Evolutionary conservation across 1,284 basidiomycete genomes (phyloP).

Genomic region (Trichosporon asahii): DNA sequence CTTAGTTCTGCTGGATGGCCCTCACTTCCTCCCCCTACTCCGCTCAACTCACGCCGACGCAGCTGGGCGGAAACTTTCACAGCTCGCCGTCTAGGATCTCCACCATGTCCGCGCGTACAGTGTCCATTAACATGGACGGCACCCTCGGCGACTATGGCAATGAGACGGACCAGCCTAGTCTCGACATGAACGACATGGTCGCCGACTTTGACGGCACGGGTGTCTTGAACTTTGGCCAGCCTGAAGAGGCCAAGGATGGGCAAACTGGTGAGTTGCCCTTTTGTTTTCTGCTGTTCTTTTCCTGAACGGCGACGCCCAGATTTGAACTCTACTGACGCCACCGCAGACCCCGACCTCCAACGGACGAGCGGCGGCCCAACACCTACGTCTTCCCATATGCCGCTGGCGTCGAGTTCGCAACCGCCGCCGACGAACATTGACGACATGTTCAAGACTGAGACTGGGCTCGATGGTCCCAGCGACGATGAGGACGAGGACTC

Average conservation of each 20-base stretch:
- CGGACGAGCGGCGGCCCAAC: slow-evolving; percentile 1
- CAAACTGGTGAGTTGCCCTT: slow-evolving; percentile 19
- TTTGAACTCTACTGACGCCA: not conserved
- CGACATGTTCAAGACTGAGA: slow-evolving; percentile 48
- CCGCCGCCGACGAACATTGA: slow-evolving; percentile 22
- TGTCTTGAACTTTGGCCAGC: slow-evolving; percentile 40
- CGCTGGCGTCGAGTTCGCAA: not conserved
- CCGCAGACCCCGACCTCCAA: slow-evolving; percentile 14
- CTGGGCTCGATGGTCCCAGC: slow-evolving; percentile 42
- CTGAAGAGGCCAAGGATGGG: slow-evolving; percentile 23
- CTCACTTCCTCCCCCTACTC: slow-evolving; percentile 25
- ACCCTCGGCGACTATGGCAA: slow-evolving; percentile 17
- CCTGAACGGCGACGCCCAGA: not conserved
- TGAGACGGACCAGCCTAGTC: slow-evolving; percentile 15
- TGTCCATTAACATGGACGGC: slow-evolving; percentile 28
- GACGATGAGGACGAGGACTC: slow-evolving; percentile 42
- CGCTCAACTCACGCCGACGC: slow-evolving; percentile 21
- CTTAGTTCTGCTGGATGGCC: slow-evolving; percentile 21
- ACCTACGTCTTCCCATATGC: slow-evolving; percentile 16
- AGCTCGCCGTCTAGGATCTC: slow-evolving; percentile 19
- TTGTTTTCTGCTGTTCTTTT: not conserved
- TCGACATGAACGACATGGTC: slow-evolving; percentile 43
- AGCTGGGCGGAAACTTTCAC: slow-evolving; percentile 18
- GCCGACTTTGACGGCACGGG: slow-evolving; percentile 47
- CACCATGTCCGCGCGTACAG: slow-evolving; percentile 20